Base-by-base conservation (phyloP, 176 grass and related monocot genomes). In the Coix lacrymajobi region DNA sequence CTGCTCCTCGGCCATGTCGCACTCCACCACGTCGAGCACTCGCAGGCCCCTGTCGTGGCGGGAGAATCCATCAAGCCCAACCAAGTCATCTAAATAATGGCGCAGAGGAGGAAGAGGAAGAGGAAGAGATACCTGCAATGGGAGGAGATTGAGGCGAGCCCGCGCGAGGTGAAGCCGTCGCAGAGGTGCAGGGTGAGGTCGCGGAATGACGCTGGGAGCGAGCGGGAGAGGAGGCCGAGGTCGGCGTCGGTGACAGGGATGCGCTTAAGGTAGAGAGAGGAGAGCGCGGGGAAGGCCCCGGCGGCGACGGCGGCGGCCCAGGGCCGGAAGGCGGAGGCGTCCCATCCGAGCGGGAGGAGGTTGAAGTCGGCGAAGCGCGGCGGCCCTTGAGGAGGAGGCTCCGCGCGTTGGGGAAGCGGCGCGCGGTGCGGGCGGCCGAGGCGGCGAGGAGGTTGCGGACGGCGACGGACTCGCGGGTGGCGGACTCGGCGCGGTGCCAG, bases 341-440 rank as follows among this genome's bases (percentile, higher is more conserved):
- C 97, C 97, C 97, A 96, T 1, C 93, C 91, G 0, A 41, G 32
- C 22, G 97, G 97, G 7, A 99, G 85, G 60, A 99, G 90, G 80
- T 90, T 84, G 78, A 99, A 99, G 86, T 99, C 97, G 29, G 91
- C 87, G 75, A 99, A 99, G 46, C 97, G 91, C 41, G 97, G 29
- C 90, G 84, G 48, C 85, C 89, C 81, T 99, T 99, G 73, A 99
- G 97, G 26, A 93, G 88, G 20, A 99, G 84, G 52, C 40, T 77
- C 26, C 72, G 71, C 64, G 90, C 84, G 62, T 20, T 64, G 68
- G 86, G 91, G 89, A 99, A 99, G 66, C 97, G 93, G 1, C 69
- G 81, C 24, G 90, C 81, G 28, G 89, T 79, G 40, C 97, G 91
- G 14, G 80, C 45, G 22, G 97, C 91, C 33, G 93, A 85, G 11